Evolutionary conservation across 148 eudicot species (phyloP).

Genomic region (Vaccinium corymbosum): DNA sequence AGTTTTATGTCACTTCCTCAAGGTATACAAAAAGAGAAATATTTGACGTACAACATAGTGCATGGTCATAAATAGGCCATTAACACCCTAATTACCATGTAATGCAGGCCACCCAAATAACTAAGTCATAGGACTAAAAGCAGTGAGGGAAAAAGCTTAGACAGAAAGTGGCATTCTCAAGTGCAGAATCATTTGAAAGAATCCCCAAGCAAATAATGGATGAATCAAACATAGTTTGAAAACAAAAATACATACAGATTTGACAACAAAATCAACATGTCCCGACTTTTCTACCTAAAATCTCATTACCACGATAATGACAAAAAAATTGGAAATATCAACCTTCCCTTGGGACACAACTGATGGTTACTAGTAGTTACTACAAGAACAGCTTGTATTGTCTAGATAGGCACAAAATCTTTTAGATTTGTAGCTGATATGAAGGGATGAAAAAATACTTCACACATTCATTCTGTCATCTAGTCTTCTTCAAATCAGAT

Average conservation of each 20-base stretch:
- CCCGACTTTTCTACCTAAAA: neutral
- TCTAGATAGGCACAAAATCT: neutral
- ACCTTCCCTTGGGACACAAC: slow-evolving; percentile 11
- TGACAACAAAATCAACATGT: slow-evolving; percentile 8
- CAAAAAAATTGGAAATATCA: slow-evolving; percentile 11
- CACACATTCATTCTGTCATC: neutral
- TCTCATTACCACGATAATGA: neutral
- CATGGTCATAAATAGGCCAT: neutral
- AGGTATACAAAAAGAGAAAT: neutral
- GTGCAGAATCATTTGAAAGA: neutral
- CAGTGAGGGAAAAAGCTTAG: neutral
- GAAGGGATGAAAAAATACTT: neutral
- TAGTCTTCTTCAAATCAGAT: neutral
- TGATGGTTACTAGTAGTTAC: neutral
- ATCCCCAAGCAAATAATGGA: neutral
- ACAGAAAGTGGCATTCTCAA: neutral
- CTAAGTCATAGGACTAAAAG: neutral
- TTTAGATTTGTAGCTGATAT: neutral
- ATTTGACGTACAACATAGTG: neutral
- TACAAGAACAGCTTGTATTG: neutral
- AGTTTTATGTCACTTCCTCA: too few relatives aligned
- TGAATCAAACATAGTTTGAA: neutral
- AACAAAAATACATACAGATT: neutral
- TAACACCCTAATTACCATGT: neutral
- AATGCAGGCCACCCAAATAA: neutral